Evolutionary conservation across 768 basidiomycete species (phyloP).

Genomic region (Daedaleopsis sinensis): DNA sequence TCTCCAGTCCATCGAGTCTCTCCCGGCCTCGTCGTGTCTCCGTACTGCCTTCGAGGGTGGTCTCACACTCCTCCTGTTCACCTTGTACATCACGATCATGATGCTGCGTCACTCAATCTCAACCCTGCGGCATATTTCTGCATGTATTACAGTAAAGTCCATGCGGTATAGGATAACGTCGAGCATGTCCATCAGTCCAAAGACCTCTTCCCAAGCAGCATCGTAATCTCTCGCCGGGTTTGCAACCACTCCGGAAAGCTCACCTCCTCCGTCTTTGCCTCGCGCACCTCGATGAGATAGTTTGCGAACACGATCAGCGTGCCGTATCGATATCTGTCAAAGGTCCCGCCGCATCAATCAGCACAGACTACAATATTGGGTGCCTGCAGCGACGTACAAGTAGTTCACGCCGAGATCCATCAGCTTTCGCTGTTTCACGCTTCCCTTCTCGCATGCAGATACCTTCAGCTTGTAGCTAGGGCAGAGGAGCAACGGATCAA

Average conservation of each 20-base stretch:
- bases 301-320: constrained; percentile 93
- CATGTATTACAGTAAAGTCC: neutral
- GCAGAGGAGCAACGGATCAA: constrained; percentile 1
- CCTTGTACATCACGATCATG: neutral
- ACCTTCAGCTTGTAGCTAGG: constrained; percentile 90
- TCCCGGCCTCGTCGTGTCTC: no score
- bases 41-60: no score
- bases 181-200: constrained; percentile 50
- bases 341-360: constrained; percentile 12
- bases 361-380: constrained; percentile 16
- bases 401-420: constrained; percentile 86
- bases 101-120: neutral
- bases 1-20: no score
- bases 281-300: constrained; percentile 78
- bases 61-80: no score
- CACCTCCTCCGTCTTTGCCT: constrained; percentile 38
- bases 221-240: constrained; percentile 84
- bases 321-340: constrained; percentile 78
- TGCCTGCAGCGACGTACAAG: constrained; percentile 46
- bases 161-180: no score
- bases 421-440: constrained; percentile 74
- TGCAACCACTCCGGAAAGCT: constrained; percentile 85
- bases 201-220: constrained; percentile 66
- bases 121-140: neutral
- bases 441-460: constrained; percentile 80